These are phyloP conservation scores for Chiua sp. DNA, from an alignment of 1,284 basidiomycete genomes.

Conservation along the genomic window DNA sequence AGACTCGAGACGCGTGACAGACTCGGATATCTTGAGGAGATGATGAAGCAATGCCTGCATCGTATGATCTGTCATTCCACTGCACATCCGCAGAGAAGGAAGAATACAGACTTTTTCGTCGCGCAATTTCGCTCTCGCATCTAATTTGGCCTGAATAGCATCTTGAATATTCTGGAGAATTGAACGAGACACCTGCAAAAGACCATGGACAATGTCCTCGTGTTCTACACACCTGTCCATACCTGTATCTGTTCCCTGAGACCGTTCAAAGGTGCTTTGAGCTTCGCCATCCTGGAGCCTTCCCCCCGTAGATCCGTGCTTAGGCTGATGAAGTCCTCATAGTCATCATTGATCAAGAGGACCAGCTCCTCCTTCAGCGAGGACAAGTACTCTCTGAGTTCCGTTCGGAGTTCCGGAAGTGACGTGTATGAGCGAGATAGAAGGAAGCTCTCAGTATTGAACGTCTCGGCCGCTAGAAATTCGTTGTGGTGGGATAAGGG, in stretches of 20 bases:
- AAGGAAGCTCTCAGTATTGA: slow-evolving; percentile 89
- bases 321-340: slow-evolving; percentile 96
- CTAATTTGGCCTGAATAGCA: slow-evolving; percentile 78
- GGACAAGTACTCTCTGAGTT: slow-evolving; percentile 86
- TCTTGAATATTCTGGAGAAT: slow-evolving; percentile 72
- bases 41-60: slow-evolving; percentile 81
- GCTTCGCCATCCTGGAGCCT: slow-evolving; percentile 68
- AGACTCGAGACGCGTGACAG: slow-evolving; percentile 81
- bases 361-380: slow-evolving; percentile 92
- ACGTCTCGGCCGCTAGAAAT: slow-evolving; percentile 69
- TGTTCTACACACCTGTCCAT: slow-evolving; percentile 31
- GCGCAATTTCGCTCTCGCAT: slow-evolving; percentile 72
- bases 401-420: slow-evolving; percentile 84
- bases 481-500: slow-evolving; percentile 84
- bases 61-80: slow-evolving; percentile 2
- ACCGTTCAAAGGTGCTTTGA: slow-evolving; percentile 68
- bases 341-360: slow-evolving; percentile 96
- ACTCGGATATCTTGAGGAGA: slow-evolving; percentile 89
- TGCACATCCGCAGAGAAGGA: background rate
- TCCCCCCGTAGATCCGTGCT: slow-evolving; percentile 90
- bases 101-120: slow-evolving; percentile 74
- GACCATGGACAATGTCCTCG: background rate
- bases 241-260: slow-evolving; percentile 77
- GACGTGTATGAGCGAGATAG: slow-evolving; percentile 88
- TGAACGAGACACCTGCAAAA: slow-evolving; percentile 60